A percentile compares a stretch with the other conserved stretches of the same genome.
Conservation (phyloP, 2,329 filamentous ascomycete genomes). For the Apiospora marii region DNA sequence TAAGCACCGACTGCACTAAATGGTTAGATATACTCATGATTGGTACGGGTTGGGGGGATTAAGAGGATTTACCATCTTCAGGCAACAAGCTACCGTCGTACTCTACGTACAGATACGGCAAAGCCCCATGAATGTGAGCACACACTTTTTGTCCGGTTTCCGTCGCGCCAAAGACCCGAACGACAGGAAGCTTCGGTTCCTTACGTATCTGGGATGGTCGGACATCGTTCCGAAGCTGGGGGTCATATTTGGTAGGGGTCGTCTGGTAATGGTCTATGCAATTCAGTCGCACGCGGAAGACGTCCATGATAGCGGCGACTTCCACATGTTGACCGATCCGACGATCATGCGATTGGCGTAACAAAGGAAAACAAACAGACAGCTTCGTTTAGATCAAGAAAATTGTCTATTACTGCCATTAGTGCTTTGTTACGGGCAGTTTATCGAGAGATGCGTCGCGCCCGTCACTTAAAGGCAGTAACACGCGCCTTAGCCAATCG, state of each 20-base stretch:
- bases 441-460: background rate
- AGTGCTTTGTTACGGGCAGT: background rate
- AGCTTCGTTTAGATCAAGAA: background rate
- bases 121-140: constrained; percentile 92
- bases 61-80: constrained; percentile 65
- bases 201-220: constrained; percentile 65
- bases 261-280: constrained; percentile 96
- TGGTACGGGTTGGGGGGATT: background rate
- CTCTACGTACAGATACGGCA: constrained; percentile 94
- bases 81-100: constrained; percentile 75
- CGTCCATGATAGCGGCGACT: constrained; percentile 57
- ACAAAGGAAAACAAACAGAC: background rate
- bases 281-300: constrained; percentile 91
- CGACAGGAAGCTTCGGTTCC: constrained; percentile 80
- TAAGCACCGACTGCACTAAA: constrained; percentile 71
- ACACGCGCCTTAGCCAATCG: constrained; percentile 14
- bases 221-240: constrained; percentile 73
- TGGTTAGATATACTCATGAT: background rate
- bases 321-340: background rate
- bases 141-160: constrained; percentile 96
- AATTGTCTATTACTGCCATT: background rate
- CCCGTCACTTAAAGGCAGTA: background rate
- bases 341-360: background rate
- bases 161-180: constrained; percentile 90
- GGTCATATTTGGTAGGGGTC: constrained; percentile 80